phyloP scores from a whole-genome alignment of 1,284 basidiomycete species.

The Cerrena zonata region DNA sequence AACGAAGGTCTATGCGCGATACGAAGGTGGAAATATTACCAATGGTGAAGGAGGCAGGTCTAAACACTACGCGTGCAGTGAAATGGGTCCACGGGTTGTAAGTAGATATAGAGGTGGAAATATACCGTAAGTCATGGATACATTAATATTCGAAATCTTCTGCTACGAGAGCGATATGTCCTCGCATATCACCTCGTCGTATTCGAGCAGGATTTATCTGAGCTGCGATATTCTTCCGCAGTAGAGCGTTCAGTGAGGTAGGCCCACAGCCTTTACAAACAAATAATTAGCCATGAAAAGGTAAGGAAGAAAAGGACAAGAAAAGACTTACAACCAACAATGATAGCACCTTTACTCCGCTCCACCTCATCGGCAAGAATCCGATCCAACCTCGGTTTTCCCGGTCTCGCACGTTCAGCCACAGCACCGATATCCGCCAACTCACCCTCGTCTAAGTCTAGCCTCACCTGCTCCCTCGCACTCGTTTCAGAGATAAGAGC shows the following conservation, averaged over 20 bases:
- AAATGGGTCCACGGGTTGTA: no score
- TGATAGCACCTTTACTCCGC: constrained; percentile 47
- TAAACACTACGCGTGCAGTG: no score
- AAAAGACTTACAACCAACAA: constrained; percentile 60
- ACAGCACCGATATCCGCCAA: constrained; percentile 61
- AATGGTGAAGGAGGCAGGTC: no score
- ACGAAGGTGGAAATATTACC: no score
- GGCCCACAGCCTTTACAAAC: constrained; percentile 63
- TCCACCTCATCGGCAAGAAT: constrained; percentile 67
- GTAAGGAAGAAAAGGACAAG: constrained; percentile 1
- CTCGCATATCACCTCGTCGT: constrained; percentile 55
- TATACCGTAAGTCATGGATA: no score
- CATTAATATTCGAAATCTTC: constrained; percentile 64
- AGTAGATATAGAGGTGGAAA: no score
- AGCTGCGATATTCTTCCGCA: constrained; percentile 62
- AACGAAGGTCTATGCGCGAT: no score
- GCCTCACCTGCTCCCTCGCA: constrained; percentile 28
- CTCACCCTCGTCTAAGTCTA: constrained; percentile 64
- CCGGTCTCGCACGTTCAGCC: constrained; percentile 65
- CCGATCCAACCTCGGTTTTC: constrained; percentile 66
- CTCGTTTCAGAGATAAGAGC: constrained; percentile 23
- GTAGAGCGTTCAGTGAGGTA: constrained; percentile 62
- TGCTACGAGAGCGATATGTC: constrained; percentile 55
- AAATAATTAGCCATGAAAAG: neutral
- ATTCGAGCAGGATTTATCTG: constrained; percentile 57